Base-by-base conservation (phyloP, 83 land plant genomes). In the Thuja plicata region DNA sequence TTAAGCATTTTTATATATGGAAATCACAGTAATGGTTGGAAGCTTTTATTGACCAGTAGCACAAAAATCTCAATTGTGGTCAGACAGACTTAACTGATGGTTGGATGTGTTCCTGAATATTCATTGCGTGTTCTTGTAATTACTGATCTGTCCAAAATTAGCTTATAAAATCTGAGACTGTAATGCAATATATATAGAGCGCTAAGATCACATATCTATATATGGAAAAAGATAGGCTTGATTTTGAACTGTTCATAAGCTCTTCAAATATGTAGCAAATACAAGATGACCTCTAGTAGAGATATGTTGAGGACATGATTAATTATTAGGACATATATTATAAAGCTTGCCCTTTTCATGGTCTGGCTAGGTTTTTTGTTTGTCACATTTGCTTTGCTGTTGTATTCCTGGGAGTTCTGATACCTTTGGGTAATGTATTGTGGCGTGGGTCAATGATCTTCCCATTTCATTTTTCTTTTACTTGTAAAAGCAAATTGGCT, bases 11-110 rank as follows among this genome's bases (percentile, higher is more conserved):
- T 2, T 38, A 50, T 78, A 34, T 38, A 21, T 38, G 35, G 38
- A 77, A 77, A 77, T 77, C 40, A 37, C 21, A 77, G 24, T 57
- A 34, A 38, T 34, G 19, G 41, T 77, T 13, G 16, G 17, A 78
- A 78, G 41, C 38, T 30, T 13, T 38, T 78, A 15, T 21, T 16
- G 45, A 78, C 8, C 37, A 78, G 40, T 17, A 17, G 8, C 45
- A 78, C 82, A 78, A 78, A 34, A 78, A 78, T 78, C 45, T 78
- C 82, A 78, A 21, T 78, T 21, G 19, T 43, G 73, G 37, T 74
- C 37, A 12, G 34, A 37, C 37, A 74, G 78, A 74, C 34, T 32
- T 32, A 74, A 38, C 37, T 32, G 78, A 74, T 32, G 27, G 78
- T 74, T 74, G 32, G 34, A n/a, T 10, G 16, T 74, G 11, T 11